Evolutionary conservation across 140 eudicot species (phyloP).

Genomic region (Bidens hawaiensis): DNA sequence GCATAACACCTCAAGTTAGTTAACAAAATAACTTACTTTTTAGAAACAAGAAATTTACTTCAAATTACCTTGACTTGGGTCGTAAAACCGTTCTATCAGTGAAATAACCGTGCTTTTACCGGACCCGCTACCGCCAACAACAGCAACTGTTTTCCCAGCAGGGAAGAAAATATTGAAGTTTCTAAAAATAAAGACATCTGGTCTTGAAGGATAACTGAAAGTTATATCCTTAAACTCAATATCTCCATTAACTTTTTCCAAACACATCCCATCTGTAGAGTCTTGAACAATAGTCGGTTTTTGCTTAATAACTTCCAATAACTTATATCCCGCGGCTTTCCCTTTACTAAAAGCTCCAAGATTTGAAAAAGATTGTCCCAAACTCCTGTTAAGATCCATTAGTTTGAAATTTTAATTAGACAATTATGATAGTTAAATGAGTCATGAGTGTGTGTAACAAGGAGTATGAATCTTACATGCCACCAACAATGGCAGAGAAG

Average conservation of each 20-base stretch:
- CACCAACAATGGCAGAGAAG: conserved; percentile 98
- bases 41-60: not conserved
- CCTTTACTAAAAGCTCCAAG: conserved; percentile 99
- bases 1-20: not conserved
- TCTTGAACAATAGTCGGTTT: conserved; percentile 86
- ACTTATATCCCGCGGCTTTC: conserved; percentile 90
- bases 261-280: conserved; percentile 53
- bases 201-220: conserved; percentile 96
- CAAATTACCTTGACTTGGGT: conserved; percentile 85
- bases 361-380: conserved; percentile 97
- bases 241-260: conserved; percentile 70
- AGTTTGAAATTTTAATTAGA: not conserved
- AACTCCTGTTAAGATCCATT: conserved; percentile 61
- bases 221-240: conserved; percentile 81
- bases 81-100: conserved; percentile 87
- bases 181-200: conserved; percentile 86
- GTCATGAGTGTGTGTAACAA: not conserved
- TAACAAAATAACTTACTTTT: not conserved
- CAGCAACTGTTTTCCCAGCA: conserved; percentile 96
- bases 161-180: conserved; percentile 89
- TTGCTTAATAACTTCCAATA: conserved; percentile 85
- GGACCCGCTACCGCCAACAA: conserved; percentile 98
- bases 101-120: conserved; percentile 98
- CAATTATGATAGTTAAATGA: not conserved
- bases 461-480: conserved; percentile 69